These are phyloP conservation scores for Trametopsis cervina DNA, from an alignment of 768 basidiomycete species.

Conservation along the genomic window DNA sequence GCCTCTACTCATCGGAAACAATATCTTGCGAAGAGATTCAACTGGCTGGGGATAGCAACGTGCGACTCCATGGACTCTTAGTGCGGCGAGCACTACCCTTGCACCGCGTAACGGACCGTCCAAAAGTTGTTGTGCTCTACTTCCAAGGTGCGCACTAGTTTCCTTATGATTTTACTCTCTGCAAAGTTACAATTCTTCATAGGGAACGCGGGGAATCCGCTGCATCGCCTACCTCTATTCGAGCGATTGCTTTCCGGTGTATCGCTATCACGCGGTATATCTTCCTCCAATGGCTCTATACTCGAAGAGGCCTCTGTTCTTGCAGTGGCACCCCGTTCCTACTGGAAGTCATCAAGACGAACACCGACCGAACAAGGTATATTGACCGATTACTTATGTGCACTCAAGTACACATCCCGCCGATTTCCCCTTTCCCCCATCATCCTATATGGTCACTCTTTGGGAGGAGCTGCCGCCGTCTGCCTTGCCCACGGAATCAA, in stretches of 20 bases:
- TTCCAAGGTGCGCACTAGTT: conserved; percentile 26
- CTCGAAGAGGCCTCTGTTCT: conserved; percentile 21
- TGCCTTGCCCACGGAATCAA: conserved; percentile 25
- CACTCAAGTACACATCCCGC: conserved; percentile 25
- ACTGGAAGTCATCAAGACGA: conserved; percentile 37
- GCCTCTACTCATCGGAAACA: conserved; percentile 17
- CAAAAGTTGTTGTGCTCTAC: conserved; percentile 27
- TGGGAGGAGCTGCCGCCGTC: conserved; percentile 38
- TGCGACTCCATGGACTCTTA: conserved; percentile 22
- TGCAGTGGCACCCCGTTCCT: conserved; percentile 42
- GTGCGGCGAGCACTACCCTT: conserved; percentile 13
- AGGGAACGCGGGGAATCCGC: conserved; percentile 48
- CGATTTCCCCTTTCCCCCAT: conserved; percentile 28
- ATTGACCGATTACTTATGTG: conserved; percentile 32
- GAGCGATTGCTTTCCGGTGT: conserved; percentile 22
- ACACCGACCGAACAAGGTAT: conserved; percentile 34
- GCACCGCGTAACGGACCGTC: background rate
- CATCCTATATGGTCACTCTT: conserved; percentile 41
- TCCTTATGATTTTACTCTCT: background rate
- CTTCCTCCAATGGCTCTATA: background rate
- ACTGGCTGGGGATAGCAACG: conserved; percentile 16
- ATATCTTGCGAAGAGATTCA: conserved; percentile 24
- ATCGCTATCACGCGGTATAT: conserved; percentile 5
- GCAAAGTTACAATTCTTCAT: background rate
- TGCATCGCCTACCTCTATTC: conserved; percentile 39